A percentile compares a stretch with the other conserved stretches of the same genome.
phyloP scores from a whole-genome alignment of 169 alveolate genomes.

The Sarcocystis neurona region DNA sequence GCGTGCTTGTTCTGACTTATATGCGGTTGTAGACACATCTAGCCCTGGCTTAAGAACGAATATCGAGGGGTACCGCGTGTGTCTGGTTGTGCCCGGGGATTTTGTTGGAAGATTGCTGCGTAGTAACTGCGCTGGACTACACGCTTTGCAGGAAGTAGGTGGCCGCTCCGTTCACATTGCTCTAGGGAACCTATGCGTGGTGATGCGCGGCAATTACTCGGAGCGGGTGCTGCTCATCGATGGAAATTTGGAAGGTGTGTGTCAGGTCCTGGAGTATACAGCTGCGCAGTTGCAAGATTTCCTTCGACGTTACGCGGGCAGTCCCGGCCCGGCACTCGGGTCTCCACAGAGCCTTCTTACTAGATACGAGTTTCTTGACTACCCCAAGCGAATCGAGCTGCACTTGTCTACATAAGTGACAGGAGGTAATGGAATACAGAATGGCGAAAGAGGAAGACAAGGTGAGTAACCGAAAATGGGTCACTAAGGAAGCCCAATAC shows the following conservation, averaged over 20 bases:
- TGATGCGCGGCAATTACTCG: conserved; percentile 50
- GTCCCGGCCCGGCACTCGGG: conserved; percentile 26
- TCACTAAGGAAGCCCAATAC: too few relatives aligned
- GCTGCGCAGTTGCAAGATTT: conserved; percentile 59
- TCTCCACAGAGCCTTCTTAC: neutral
- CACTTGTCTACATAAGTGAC: conserved; percentile 43
- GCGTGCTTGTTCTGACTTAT: conserved; percentile 57
- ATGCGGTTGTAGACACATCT: conserved; percentile 53
- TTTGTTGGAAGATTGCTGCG: conserved; percentile 54
- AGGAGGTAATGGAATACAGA: too few relatives aligned
- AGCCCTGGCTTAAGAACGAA: conserved; percentile 52
- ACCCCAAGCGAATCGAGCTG: conserved; percentile 53
- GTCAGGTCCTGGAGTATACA: conserved; percentile 48
- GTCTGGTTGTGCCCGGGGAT: conserved; percentile 59
- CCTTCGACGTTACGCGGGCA: conserved; percentile 42
- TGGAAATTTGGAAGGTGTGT: conserved; percentile 55
- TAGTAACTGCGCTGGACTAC: conserved; percentile 61
- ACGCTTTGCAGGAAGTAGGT: conserved; percentile 58
- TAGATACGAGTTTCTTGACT: conserved; percentile 56
- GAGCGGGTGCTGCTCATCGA: conserved; percentile 56
- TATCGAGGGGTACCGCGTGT: conserved; percentile 49
- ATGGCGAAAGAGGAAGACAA: too few relatives aligned
- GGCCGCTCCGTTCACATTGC: conserved; percentile 58
- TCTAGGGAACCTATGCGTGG: conserved; percentile 46
- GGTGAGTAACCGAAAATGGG: too few relatives aligned